Conservation (phyloP, 805 yeast species). For the Cyberlindnera veronae region DNA sequence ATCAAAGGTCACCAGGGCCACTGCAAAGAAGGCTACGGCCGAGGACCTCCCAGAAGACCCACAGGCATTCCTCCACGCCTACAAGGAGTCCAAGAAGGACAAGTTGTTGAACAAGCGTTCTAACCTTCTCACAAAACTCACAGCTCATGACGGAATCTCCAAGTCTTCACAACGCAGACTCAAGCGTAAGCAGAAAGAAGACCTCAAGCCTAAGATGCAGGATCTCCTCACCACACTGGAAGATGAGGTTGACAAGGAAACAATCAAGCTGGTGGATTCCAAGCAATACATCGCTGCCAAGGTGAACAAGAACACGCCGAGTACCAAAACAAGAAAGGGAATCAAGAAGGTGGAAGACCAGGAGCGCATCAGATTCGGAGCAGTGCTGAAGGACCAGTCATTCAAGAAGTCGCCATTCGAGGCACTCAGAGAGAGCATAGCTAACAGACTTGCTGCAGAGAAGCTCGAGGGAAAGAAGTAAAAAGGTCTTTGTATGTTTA, state of each 20-base stretch:
- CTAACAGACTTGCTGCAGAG: constrained; percentile 16
- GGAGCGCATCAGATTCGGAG: constrained; percentile 58
- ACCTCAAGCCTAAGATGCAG: constrained; percentile 62
- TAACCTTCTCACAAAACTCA: constrained; percentile 37
- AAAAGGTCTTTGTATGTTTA: no score
- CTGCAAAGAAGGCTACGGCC: background rate
- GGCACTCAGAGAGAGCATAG: constrained; percentile 58
- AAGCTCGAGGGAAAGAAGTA: constrained; percentile 1
- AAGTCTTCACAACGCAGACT: constrained; percentile 64
- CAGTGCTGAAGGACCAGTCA: constrained; percentile 49
- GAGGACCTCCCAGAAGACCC: constrained; percentile 33
- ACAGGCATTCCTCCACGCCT: constrained; percentile 48
- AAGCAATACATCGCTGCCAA: constrained; percentile 14
- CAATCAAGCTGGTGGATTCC: constrained; percentile 21
- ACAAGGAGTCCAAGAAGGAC: constrained; percentile 50
- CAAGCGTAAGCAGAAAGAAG: constrained; percentile 58
- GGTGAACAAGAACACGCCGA: constrained; percentile 43
- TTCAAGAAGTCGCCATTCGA: constrained; percentile 62
- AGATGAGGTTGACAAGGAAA: constrained; percentile 14
- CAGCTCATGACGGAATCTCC: constrained; percentile 45
- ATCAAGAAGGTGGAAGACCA: constrained; percentile 49
- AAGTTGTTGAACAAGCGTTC: constrained; percentile 40
- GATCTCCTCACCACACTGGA: constrained; percentile 57
- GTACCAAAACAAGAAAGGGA: constrained; percentile 51
- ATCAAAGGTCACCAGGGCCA: constrained; percentile 13